phyloP scores from a whole-genome alignment of 2,329 filamentous ascomycete species.

The Xylaria sp. region DNA sequence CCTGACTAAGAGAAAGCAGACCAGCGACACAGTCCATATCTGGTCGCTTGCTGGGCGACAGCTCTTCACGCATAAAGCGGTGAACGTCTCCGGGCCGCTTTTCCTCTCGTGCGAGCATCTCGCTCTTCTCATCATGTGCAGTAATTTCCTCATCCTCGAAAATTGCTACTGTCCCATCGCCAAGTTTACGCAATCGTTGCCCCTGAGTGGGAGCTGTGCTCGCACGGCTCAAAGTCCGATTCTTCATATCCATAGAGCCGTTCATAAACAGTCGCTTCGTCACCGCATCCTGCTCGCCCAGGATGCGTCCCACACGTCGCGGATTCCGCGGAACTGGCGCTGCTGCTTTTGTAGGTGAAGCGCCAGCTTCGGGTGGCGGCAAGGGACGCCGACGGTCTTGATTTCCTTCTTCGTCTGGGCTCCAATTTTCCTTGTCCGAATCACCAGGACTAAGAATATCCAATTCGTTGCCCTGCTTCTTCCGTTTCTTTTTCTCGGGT shows the following conservation, averaged over 20 bases:
- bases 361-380: conserved; percentile 3
- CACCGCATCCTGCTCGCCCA: conserved; percentile 49
- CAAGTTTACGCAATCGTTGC: conserved; percentile 32
- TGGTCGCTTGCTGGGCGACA: conserved; percentile 73
- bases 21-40: conserved; percentile 91
- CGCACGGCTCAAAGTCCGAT: conserved; percentile 44
- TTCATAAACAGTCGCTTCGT: conserved; percentile 39
- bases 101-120: conserved; percentile 9
- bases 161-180: conserved; percentile 47
- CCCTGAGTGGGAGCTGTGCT: conserved; percentile 49
- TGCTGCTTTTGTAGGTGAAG: conserved; percentile 8
- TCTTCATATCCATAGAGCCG: conserved; percentile 16
- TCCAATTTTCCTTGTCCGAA: conserved; percentile 96
- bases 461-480: conserved; percentile 52
- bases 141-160: conserved; percentile 56
- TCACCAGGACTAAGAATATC: conserved; percentile 60
- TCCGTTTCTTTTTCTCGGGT: conserved; percentile 40
- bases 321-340: conserved; percentile 40
- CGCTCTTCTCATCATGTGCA: neutral
- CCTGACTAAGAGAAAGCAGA: conserved; percentile 86
- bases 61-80: conserved; percentile 72
- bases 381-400: conserved; percentile 27
- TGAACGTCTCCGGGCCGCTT: conserved; percentile 63
- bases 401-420: conserved; percentile 57
- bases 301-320: conserved; percentile 49